Base-by-base conservation (phyloP, 2,329 filamentous ascomycete genomes). In the Fusarium poae region DNA sequence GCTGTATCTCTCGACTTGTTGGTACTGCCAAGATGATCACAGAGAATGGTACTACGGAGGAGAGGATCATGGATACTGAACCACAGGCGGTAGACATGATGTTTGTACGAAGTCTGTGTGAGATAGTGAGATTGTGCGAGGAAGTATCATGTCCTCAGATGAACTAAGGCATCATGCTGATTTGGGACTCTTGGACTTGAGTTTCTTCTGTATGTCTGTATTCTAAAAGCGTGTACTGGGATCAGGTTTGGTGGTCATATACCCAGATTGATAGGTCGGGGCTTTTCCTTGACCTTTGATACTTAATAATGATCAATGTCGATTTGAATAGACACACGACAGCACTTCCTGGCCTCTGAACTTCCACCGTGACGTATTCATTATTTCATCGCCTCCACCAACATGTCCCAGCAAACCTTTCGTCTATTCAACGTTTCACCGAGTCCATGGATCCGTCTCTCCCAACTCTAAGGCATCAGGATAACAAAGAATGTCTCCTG, bases 1-100 rank as follows among this genome's bases (percentile, higher is more conserved):
- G 78, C 43, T 88, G 86, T 72, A 83, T 88, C 58, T 79, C 79
- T 3, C 76, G 83, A 18, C 77, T 89, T 4, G 81, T 88, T 1
- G 78, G 81, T 5, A 87, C 85, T 6, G 80, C 87, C 15, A 78
- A 73, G 60, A 72, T 79, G 54, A 78, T 79, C 72, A 70, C 77
- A 1, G 77, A 77, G 34, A 73, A 71, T 13, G 76, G 73, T 4
- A 50, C 60, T 7, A 67, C 57, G 0, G 76, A 79, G 29, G 77
- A 79, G 20, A 68, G 69, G 20, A 58, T 77, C 46, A 59, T 78
- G 42, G 75, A 79, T 16, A 57, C 71, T 50, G 77, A 78, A 7
- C 66, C 70, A 3, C 72, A 74, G 5, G 77, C 79, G 20, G 70
- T 75, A 1, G 81, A 83, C 30, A 74, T 76, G 56, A 70, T 81